Conservation (phyloP, 2,329 filamentous ascomycete genomes). For the Zarea fungicola region DNA sequence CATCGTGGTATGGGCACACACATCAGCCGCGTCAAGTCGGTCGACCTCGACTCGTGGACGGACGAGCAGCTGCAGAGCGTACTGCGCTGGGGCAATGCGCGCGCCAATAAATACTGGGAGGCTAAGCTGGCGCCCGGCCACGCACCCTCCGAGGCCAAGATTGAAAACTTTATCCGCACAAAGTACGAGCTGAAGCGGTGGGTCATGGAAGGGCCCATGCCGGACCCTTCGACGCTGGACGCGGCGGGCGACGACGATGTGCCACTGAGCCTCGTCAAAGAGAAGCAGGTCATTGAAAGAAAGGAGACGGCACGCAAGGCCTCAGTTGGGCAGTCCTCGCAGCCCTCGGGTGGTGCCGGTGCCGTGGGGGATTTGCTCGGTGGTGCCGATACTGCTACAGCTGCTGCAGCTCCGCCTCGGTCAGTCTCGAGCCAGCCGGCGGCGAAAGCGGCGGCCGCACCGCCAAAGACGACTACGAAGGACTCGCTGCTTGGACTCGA, state of each 20-base stretch:
- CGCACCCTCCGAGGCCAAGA: constrained; percentile 92
- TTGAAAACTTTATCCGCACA: constrained; percentile 98
- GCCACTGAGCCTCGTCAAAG: constrained; percentile 56
- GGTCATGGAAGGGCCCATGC: constrained; percentile 97
- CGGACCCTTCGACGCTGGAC: constrained; percentile 84
- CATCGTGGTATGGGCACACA: constrained; percentile 98
- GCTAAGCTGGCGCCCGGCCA: constrained; percentile 87
- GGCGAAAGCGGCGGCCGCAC: constrained; percentile 48
- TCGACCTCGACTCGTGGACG: constrained; percentile 97
- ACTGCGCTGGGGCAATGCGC: constrained; percentile 89
- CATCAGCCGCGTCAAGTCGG: constrained; percentile 95
- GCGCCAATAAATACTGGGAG: constrained; percentile 99
- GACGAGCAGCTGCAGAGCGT: constrained; percentile 96
- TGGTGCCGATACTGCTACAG: constrained; percentile 54
- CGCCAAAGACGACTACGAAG: constrained; percentile 65
- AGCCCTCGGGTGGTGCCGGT: no score
- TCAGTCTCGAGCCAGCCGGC: constrained; percentile 69
- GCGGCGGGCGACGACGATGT: constrained; percentile 82
- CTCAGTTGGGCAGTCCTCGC: constrained; percentile 39
- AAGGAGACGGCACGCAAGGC: constrained; percentile 54
- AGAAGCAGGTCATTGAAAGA: constrained; percentile 59
- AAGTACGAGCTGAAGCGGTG: constrained; percentile 99
- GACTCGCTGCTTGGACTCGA: constrained; percentile 90
- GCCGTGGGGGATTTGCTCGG: constrained; percentile 76
- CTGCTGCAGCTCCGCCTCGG: constrained; percentile 53